phyloP scores from a whole-genome alignment of 176 grass and related monocot genomes.

The Hordeum marinum region DNA sequence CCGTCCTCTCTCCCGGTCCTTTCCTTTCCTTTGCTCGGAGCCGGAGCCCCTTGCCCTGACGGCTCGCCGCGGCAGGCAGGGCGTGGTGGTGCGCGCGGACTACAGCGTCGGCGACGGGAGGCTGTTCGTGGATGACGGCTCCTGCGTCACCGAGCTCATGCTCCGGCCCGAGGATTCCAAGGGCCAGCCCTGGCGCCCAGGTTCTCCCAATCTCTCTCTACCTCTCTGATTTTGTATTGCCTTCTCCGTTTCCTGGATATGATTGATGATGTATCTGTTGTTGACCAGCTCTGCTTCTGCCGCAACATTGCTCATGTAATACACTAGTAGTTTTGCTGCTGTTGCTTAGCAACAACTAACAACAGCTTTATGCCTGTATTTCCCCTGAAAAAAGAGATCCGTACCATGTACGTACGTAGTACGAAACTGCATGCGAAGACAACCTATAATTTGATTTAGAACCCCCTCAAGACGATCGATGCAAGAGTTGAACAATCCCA shows the following conservation, averaged over 20 bases:
- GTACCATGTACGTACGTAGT: too few species aligned
- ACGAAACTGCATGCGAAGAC: not conserved
- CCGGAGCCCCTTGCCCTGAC: not conserved
- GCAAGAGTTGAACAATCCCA: not conserved
- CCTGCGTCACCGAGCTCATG: slow-evolving; percentile 48
- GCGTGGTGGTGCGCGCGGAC: slow-evolving; percentile 41
- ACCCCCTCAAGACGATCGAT: too few species aligned
- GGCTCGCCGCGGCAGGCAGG: slow-evolving; percentile 44
- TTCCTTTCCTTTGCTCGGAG: not conserved
- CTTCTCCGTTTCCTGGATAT: not conserved
- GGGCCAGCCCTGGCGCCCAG: slow-evolving; percentile 30
- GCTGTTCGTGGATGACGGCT: slow-evolving; percentile 68
- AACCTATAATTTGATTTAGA: not conserved
- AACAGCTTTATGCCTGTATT: not conserved
- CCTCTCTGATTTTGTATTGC: not conserved
- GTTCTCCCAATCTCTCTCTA: not conserved
- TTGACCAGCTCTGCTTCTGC: not conserved
- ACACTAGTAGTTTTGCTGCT: not conserved
- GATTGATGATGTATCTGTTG: not conserved
- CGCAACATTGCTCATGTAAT: not conserved
- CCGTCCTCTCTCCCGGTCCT: not conserved
- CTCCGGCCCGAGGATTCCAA: slow-evolving; percentile 21
- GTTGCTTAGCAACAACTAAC: not conserved
- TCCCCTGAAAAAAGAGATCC: not conserved
- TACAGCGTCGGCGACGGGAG: slow-evolving; percentile 27